Base-by-base conservation (phyloP, 768 basidiomycete genomes). In the Suillus subluteus region DNA sequence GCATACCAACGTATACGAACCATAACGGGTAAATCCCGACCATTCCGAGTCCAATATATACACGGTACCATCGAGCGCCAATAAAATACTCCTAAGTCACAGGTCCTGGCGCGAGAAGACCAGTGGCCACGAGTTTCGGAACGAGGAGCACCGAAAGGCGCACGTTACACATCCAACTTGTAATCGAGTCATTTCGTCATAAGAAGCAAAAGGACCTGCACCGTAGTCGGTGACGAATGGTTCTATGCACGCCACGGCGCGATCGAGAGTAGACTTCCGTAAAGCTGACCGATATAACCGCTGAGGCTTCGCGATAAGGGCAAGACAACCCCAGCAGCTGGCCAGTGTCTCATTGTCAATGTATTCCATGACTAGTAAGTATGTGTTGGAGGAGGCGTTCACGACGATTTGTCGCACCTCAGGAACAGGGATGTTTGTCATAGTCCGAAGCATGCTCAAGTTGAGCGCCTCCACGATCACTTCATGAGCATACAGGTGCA, bases 281-380 rank as follows among this genome's bases (percentile, higher is more conserved):
- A 72, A 5, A 79, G 72, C 64, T 75, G 74, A 26, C 64, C 59
- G 12, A 77, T 52, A 59, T 77, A 78, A 16, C 71, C 48, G 3
- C 77, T 72, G 8, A 79, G 58, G 67, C 62, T 73, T 71, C 55
- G 63, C 67, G 44, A 68, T 71, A 12, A 63, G 26, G 37, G 71
- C 63, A 32, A 76, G 63, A 2, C 65, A 65, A 13, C 69, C 65
- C 79, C 79, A 79, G 59, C 67, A 68, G 8, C 71, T 58, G 16
- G 61, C 48, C 35, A 79, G 71, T 61, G 66, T 70, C 23, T 66
- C 46, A 15, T 74, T 77, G 18, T 69, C 62, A 40, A 79, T 67
- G 58, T 71, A 70, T 62, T 79, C 77, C 70, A 78, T 67, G 37
- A 58, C 16, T 21, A n/a, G n/a, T n/a, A 58, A 2, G 16, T 38